These are phyloP conservation scores for Zymoseptoria ardabiliae DNA, from an alignment of 2,329 filamentous ascomycete species.

Conservation along the genomic window DNA sequence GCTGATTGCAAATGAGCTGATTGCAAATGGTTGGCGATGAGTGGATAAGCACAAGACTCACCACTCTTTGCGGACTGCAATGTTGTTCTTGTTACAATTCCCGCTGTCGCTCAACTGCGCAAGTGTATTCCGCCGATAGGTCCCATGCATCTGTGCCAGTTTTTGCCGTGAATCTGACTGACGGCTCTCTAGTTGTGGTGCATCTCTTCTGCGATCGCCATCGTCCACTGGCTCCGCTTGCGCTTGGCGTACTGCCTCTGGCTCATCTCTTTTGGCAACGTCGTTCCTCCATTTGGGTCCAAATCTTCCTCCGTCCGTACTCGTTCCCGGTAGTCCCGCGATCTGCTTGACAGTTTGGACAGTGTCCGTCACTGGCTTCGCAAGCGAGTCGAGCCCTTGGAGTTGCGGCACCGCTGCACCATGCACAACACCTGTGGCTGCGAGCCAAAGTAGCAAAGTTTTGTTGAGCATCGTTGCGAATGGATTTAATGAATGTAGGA, in stretches of 20 bases:
- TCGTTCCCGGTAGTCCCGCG: not conserved
- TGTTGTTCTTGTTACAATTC: not conserved
- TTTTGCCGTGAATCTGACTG: not conserved
- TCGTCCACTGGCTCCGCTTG: not conserved
- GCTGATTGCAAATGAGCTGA: not conserved
- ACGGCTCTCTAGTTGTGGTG: not conserved
- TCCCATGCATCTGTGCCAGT: not conserved
- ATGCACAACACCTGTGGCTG: not conserved
- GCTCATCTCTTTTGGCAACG: too few species aligned
- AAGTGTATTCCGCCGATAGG: not conserved
- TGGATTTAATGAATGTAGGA: not conserved
- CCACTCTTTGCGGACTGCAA: not conserved
- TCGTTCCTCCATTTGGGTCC: too few species aligned
- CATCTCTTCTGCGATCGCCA: not conserved
- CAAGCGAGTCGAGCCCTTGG: not conserved
- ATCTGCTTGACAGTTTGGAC: not conserved
- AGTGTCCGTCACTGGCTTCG: not conserved
- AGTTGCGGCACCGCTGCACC: not conserved
- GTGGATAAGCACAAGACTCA: not conserved
- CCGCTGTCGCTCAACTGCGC: not conserved
- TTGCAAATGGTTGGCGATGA: not conserved
- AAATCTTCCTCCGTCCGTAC: too few species aligned
- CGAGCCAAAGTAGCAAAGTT: not conserved
- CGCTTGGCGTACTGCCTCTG: too few species aligned
- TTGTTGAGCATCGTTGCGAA: not conserved